Conservation (phyloP, 352 stramenopile genomes). For the Globisporangium radiosum region DNA sequence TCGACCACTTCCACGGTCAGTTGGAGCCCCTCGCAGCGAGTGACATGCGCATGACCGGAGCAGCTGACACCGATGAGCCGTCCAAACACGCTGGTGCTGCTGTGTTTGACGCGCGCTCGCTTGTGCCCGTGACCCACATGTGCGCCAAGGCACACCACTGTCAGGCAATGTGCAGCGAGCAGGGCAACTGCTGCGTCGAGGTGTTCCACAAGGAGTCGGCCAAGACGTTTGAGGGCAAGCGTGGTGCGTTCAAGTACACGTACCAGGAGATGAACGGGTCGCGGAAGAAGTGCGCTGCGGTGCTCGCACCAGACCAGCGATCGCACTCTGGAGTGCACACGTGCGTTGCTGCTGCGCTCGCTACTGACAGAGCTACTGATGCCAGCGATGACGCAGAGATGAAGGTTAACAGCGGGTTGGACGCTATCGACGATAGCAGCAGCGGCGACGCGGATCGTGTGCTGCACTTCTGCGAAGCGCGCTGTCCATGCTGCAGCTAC, state of each 20-base stretch:
- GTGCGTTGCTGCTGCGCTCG: conserved; percentile 19
- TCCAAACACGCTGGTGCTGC: conserved; percentile 14
- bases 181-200: conserved; percentile 62
- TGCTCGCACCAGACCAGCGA: conserved; percentile 30
- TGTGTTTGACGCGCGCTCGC: conserved; percentile 32
- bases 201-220: conserved; percentile 69
- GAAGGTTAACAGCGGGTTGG: background rate
- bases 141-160: conserved; percentile 55
- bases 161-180: conserved; percentile 39
- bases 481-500: conserved; percentile 71
- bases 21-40: conserved; percentile 25
- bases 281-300: conserved; percentile 48
- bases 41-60: too few species aligned
- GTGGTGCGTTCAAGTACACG: conserved; percentile 57
- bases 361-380: conserved; percentile 2
- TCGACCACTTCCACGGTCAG: conserved; percentile 68
- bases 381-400: background rate
- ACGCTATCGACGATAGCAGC: background rate
- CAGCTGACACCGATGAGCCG: conserved; percentile 29
- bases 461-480: conserved; percentile 65
- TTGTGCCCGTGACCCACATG: conserved; percentile 47
- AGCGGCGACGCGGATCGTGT: background rate
- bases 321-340: conserved; percentile 38
- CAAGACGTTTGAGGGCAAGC: conserved; percentile 53
- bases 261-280: conserved; percentile 78